Evolutionary conservation across 257 asterid genomes (phyloP).

Genomic region (Petunia axillaris): DNA sequence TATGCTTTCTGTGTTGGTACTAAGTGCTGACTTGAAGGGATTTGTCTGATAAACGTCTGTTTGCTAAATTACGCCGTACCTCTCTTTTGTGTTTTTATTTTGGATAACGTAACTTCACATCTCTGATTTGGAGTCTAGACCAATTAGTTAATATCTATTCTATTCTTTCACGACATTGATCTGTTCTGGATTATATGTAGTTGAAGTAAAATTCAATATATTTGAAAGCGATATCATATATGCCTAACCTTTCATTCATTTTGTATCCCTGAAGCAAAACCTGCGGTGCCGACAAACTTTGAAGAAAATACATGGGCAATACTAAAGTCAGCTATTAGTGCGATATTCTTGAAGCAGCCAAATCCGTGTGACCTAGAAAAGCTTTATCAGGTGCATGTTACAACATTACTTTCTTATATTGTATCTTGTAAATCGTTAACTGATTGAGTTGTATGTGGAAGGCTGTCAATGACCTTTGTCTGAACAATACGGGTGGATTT

Average conservation of each 20-base stretch:
- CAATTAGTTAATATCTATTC: neutral
- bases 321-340: conserved; percentile 84
- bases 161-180: conserved; percentile 15
- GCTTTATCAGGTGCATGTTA: conserved; percentile 75
- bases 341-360: conserved; percentile 92
- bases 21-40: conserved; percentile 4
- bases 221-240: neutral
- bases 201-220: neutral
- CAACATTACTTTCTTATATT: neutral
- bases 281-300: conserved; percentile 74
- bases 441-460: conserved; percentile 37
- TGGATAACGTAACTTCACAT: neutral
- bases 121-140: conserved; percentile 16
- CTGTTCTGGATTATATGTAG: neutral
- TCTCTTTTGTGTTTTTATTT: neutral
- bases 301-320: conserved; percentile 95
- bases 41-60: conserved; percentile 9
- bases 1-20: neutral
- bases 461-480: conserved; percentile 94
- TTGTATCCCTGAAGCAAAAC: conserved; percentile 64
- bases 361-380: conserved; percentile 92
- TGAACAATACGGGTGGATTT: conserved; percentile 93
- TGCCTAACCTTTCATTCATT: conserved; percentile 11
- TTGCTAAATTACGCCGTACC: neutral
- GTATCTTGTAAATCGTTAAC: conserved; percentile 31